Evolutionary conservation across 176 grass and related monocot genomes (phyloP).

Genomic region (Oryza rufipogon): DNA sequence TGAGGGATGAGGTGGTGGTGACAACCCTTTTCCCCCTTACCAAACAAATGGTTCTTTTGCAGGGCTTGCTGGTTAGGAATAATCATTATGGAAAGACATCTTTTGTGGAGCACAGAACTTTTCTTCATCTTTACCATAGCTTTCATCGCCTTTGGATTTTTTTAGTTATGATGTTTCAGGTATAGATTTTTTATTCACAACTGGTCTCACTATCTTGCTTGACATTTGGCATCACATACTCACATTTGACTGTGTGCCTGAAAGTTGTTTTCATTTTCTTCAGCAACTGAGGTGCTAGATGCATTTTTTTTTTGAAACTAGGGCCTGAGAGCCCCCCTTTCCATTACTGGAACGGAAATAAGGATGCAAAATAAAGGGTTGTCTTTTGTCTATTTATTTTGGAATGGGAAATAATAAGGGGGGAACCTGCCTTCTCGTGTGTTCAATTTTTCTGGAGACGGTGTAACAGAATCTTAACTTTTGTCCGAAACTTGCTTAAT

Average conservation of each 20-base stretch:
- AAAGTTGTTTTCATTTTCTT: slow-evolving; percentile 16
- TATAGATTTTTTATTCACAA: slow-evolving; percentile 21
- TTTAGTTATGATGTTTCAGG: slow-evolving; percentile 98
- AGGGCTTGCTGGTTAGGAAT: slow-evolving; percentile 55
- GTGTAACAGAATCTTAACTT: not conserved
- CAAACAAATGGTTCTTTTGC: slow-evolving; percentile 23
- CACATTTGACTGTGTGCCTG: not conserved
- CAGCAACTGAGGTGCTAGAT: not conserved
- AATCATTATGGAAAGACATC: slow-evolving; percentile 96
- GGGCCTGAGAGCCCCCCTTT: no score
- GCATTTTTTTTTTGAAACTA: no score
- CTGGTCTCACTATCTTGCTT: slow-evolving; percentile 9
- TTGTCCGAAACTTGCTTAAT: not conserved
- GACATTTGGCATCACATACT: not conserved
- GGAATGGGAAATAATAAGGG: not conserved
- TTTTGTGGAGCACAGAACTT: slow-evolving; percentile 94
- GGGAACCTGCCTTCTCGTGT: not conserved
- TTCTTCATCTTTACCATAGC: slow-evolving; percentile 98
- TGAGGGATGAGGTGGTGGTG: not conserved
- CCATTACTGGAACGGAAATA: no score
- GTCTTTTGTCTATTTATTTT: slow-evolving; percentile 14
- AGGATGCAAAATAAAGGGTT: not conserved
- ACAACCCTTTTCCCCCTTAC: not conserved
- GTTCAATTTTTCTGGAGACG: slow-evolving; percentile 14
- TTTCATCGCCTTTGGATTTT: slow-evolving; percentile 99